Evolutionary conservation across 164 flowering plant genomes (phyloP).

Genomic region (Macadamia integrifolia): DNA sequence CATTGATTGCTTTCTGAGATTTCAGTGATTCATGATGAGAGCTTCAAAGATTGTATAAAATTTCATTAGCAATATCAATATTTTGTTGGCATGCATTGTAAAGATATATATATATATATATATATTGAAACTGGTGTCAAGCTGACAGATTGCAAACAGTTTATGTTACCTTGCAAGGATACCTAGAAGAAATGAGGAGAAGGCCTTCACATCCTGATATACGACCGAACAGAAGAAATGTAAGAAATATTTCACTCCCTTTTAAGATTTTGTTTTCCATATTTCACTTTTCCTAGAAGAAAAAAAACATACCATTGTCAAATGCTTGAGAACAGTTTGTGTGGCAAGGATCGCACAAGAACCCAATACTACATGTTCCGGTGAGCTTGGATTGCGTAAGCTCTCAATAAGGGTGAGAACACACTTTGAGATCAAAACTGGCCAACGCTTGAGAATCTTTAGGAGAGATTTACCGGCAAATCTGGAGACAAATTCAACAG

Average conservation of each 20-base stretch:
- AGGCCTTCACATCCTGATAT: constrained; percentile 64
- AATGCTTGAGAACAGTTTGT: constrained; percentile 78
- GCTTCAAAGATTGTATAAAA: constrained; percentile 34
- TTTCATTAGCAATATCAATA: constrained; percentile 11
- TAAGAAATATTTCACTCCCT: constrained; percentile 14
- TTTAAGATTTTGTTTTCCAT: constrained; percentile 6
- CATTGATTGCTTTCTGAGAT: constrained; percentile 92
- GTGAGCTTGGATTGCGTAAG: constrained; percentile 48
- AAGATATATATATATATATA: not conserved
- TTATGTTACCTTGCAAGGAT: constrained; percentile 70
- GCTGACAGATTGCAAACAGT: not conserved
- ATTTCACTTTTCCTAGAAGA: not conserved
- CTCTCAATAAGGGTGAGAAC: constrained; percentile 63
- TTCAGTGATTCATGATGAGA: constrained; percentile 93
- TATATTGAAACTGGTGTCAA: not conserved
- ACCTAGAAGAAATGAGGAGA: constrained; percentile 75
- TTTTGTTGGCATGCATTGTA: not conserved
- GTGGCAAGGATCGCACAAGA: constrained; percentile 81
- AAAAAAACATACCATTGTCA: constrained; percentile 52
- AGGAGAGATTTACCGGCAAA: constrained; percentile 85
- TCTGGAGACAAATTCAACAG: constrained; percentile 34
- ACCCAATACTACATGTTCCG: constrained; percentile 84
- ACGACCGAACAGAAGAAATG: constrained; percentile 11
- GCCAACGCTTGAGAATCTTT: constrained; percentile 89
- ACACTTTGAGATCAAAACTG: constrained; percentile 72